Conservation (phyloP, 2,329 filamentous ascomycete species). For the Aureobasidium melanogenum region DNA sequence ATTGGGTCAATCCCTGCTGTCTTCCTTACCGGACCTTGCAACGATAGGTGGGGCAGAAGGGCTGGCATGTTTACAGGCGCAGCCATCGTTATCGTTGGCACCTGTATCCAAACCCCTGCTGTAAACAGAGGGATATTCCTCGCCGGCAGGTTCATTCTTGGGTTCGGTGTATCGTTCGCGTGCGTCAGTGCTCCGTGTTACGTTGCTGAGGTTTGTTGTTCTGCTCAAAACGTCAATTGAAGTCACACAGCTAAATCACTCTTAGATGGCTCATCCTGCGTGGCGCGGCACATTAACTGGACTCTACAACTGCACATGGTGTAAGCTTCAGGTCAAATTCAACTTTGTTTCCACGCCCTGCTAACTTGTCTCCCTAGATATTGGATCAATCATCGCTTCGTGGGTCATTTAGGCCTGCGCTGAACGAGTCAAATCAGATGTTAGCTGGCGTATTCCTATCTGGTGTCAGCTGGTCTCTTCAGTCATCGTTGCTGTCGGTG, state of each 20-base stretch:
- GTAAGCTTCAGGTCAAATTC: slow-evolving; percentile 14
- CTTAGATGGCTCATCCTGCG: slow-evolving; percentile 50
- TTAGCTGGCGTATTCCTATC: slow-evolving; percentile 33
- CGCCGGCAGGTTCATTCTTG: slow-evolving; percentile 53
- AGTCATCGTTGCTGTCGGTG: slow-evolving; percentile 25
- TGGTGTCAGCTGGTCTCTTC: slow-evolving; percentile 21
- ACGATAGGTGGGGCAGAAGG: slow-evolving; percentile 22
- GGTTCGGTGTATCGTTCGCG: slow-evolving; percentile 53
- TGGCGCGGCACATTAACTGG: slow-evolving; percentile 53
- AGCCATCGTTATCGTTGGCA: slow-evolving; percentile 55
- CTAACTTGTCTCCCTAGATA: slow-evolving; percentile 6
- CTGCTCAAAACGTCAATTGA: neutral
- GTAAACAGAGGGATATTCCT: slow-evolving; percentile 45
- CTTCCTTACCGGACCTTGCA: slow-evolving; percentile 20
- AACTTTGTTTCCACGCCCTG: neutral
- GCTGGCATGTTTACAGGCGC: slow-evolving; percentile 41
- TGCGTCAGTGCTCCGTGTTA: slow-evolving; percentile 55
- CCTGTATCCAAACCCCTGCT: slow-evolving; percentile 41
- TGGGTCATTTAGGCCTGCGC: slow-evolving; percentile 38
- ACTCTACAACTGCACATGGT: slow-evolving; percentile 31
- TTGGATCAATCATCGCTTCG: slow-evolving; percentile 46
- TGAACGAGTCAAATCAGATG: slow-evolving; percentile 15
- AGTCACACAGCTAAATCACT: neutral
- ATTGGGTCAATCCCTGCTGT: slow-evolving; percentile 30
- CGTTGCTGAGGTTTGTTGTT: slow-evolving; percentile 31